Conservation (phyloP, 495 filamentous ascomycete genomes). For the Cladorrhinum samala region DNA sequence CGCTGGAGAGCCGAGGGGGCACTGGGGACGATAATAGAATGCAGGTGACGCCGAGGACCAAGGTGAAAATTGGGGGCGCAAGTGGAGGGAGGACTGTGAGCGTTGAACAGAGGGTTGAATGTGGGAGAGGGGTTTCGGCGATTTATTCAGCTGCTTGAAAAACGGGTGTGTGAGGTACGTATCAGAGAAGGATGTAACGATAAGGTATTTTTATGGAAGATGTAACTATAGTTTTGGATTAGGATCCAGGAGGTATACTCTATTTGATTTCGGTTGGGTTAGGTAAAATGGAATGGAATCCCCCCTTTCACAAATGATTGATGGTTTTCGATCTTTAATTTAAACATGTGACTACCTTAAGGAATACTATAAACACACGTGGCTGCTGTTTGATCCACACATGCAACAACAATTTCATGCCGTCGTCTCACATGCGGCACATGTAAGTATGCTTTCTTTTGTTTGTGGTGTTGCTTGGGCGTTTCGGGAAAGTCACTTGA, state of each 20-base stretch:
- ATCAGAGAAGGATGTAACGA: background rate
- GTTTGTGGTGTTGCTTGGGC: background rate
- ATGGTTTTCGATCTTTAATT: too few species aligned
- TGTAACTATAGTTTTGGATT: too few species aligned
- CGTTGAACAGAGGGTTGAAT: slow-evolving; percentile 84
- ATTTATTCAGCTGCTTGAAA: slow-evolving; percentile 56
- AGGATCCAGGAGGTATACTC: too few species aligned
- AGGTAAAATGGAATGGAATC: too few species aligned
- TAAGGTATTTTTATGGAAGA: background rate
- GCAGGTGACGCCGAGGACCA: slow-evolving; percentile 76
- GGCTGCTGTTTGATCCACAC: too few species aligned
- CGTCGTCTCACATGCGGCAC: too few species aligned
- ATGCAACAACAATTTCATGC: too few species aligned
- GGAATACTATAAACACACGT: too few species aligned
- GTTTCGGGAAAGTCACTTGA: too few species aligned
- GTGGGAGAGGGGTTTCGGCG: slow-evolving; percentile 75
- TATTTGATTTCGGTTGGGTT: too few species aligned
- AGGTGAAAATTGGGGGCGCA: slow-evolving; percentile 54
- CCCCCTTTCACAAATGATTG: too few species aligned
- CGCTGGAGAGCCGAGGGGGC: slow-evolving; percentile 53
- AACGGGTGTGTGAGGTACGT: background rate
- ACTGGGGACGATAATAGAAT: slow-evolving; percentile 60
- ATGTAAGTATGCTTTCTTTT: background rate
- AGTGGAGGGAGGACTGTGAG: slow-evolving; percentile 61
- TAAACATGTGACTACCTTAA: too few species aligned